Percentiles rank a stretch among this genome's conserved stretches.
Evolutionary conservation across 2,329 filamentous ascomycete genomes (phyloP).

Genomic region (Diaporthe australafricana): DNA sequence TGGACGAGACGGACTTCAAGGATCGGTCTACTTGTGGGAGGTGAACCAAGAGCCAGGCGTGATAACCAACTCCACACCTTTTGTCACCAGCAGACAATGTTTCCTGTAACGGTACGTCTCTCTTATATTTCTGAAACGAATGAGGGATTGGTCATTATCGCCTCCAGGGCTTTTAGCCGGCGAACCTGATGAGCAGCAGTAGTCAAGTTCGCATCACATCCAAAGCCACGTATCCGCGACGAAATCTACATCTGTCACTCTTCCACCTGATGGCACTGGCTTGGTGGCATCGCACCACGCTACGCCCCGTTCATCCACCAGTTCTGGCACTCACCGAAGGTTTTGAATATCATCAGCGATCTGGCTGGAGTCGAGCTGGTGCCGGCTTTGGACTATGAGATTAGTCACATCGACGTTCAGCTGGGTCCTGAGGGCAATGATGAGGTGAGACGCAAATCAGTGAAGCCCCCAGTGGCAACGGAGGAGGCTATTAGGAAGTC

Average conservation of each 20-base stretch:
- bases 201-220: no score
- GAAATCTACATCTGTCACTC: no score
- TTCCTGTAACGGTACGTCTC: no score
- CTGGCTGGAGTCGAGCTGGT: constrained; percentile 67
- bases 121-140: no score
- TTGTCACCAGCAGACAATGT: background rate
- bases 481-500: background rate
- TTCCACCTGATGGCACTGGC: no score
- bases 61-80: constrained; percentile 19
- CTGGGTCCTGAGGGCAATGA: constrained; percentile 51
- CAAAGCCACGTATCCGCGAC: no score
- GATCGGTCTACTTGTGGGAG: no score
- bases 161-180: no score
- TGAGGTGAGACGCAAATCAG: background rate
- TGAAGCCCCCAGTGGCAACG: background rate
- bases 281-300: background rate
- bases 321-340: constrained; percentile 56
- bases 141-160: no score
- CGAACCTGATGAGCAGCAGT: no score
- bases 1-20: no score
- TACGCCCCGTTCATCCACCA: constrained; percentile 74
- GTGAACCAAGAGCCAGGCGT: background rate
- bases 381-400: constrained; percentile 65
- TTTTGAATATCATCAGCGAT: constrained; percentile 59
- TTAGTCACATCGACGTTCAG: constrained; percentile 66